Evolutionary conservation across 192 early-diverging fungal species (phyloP).

Genomic region (Backusella morwellensis): DNA sequence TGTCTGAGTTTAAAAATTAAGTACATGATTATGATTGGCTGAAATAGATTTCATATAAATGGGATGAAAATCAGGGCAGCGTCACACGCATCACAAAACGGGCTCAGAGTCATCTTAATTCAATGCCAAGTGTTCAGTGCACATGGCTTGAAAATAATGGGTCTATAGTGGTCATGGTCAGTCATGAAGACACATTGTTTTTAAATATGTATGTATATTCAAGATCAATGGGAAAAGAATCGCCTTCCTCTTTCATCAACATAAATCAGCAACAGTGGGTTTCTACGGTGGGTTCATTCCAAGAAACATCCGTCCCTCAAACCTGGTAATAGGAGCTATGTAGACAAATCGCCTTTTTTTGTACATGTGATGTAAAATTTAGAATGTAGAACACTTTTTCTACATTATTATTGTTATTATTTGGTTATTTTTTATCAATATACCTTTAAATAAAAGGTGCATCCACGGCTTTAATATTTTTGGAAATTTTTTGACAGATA

Average conservation of each 20-base stretch:
- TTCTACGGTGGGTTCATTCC: no score
- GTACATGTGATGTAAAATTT: background rate
- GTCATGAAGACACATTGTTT: no score
- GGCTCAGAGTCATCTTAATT: background rate
- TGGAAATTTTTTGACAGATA: background rate
- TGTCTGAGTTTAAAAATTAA: background rate
- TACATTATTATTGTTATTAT: background rate
- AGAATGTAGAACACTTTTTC: background rate
- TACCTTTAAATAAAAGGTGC: background rate
- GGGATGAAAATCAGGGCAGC: background rate
- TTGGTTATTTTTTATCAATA: background rate
- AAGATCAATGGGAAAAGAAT: no score
- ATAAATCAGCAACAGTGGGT: no score
- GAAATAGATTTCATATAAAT: background rate
- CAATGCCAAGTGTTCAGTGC: background rate
- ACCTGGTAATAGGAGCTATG: no score
- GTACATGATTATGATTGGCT: background rate
- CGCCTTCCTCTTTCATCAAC: no score
- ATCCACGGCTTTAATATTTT: background rate
- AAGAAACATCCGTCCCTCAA: no score
- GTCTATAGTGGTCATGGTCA: no score
- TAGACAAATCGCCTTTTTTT: background rate
- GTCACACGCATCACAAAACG: background rate
- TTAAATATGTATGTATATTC: no score
- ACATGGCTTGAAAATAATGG: background rate